phyloP scores from a whole-genome alignment of 768 basidiomycete species.

The Candolleomyces aberdarensis region DNA sequence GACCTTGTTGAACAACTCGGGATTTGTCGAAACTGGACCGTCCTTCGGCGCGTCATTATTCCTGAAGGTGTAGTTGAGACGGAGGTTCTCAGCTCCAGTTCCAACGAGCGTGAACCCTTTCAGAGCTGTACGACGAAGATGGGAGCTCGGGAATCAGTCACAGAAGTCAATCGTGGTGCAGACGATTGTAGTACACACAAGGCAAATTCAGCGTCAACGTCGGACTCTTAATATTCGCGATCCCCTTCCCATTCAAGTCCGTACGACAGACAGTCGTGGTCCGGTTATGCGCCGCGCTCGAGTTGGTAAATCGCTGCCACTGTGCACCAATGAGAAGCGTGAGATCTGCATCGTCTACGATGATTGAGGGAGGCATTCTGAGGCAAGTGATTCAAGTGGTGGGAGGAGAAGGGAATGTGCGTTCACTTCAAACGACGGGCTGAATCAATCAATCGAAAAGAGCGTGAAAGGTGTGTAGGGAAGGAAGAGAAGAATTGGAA shows the following conservation, averaged over 20 bases:
- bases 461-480: too few species aligned
- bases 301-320: slow-evolving; percentile 1
- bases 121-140: neutral
- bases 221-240: neutral
- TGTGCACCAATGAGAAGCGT: neutral
- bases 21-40: neutral
- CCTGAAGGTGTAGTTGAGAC: neutral
- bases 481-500: too few species aligned
- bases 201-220: neutral
- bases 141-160: too few species aligned
- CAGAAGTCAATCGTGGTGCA: neutral
- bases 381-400: neutral
- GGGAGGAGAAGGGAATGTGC: too few species aligned
- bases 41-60: neutral
- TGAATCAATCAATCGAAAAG: too few species aligned
- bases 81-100: neutral
- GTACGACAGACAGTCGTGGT: neutral
- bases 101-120: neutral
- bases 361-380: neutral
- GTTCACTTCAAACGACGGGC: too few species aligned
- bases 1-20: slow-evolving; percentile 2
- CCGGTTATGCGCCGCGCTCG: neutral
- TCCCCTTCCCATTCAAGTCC: neutral
- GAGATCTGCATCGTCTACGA: slow-evolving; percentile 1
- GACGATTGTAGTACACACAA: neutral